Percentiles rank a stretch among this genome's conserved stretches.
phyloP scores from a whole-genome alignment of 2,329 filamentous ascomycete species.

The Phaeosphaeriaceae sp. region DNA sequence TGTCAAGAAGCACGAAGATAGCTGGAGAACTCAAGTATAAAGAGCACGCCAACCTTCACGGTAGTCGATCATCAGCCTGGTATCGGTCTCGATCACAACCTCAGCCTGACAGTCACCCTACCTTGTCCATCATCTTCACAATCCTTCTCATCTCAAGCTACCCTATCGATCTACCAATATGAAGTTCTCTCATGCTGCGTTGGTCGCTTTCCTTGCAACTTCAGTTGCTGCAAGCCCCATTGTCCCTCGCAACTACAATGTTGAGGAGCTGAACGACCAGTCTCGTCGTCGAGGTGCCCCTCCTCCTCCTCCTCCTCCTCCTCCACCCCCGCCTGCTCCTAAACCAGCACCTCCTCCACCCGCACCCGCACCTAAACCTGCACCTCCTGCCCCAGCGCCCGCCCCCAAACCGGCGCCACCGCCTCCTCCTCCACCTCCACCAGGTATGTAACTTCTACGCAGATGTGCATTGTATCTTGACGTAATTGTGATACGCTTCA shows the following conservation, averaged over 20 bases:
- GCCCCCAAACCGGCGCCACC: too few species aligned
- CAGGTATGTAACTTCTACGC: background rate
- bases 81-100: background rate
- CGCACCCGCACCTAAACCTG: background rate
- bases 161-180: background rate
- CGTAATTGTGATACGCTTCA: background rate
- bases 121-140: background rate
- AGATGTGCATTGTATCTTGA: background rate
- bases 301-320: background rate
- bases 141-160: background rate
- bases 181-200: background rate
- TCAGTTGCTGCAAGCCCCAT: background rate
- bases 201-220: background rate
- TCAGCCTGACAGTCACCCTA: background rate
- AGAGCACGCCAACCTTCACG: background rate
- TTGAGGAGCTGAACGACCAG: background rate
- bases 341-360: background rate
- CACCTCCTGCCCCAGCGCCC: background rate
- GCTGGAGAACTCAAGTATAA: background rate
- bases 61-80: background rate
- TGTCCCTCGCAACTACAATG: background rate
- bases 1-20: background rate
- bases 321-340: background rate
- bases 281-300: background rate
- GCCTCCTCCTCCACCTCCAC: background rate